phyloP scores from a whole-genome alignment of 345 rosid species.

The Jatropha curcas region DNA sequence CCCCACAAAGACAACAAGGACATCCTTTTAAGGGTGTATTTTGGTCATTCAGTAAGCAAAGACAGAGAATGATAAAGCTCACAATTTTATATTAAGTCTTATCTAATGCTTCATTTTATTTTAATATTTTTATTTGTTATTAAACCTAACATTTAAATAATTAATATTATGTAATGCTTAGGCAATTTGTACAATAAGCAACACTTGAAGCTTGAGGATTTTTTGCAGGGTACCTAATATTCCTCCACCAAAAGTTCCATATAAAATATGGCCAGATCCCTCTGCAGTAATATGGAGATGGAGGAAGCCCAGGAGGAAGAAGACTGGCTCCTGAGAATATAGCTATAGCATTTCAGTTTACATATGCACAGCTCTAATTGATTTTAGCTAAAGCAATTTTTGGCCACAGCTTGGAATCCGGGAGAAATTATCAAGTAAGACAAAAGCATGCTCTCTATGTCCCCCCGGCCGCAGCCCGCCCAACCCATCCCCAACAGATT shows the following conservation, averaged over 20 bases:
- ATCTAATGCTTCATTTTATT: not conserved
- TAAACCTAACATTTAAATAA: too few species aligned
- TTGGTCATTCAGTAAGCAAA: not conserved
- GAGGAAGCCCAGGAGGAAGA: conserved; percentile 48
- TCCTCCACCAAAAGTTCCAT: conserved; percentile 57
- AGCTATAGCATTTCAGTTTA: conserved; percentile 6
- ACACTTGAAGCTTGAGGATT: conserved; percentile 2
- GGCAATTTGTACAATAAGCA: not conserved
- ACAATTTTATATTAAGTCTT: not conserved
- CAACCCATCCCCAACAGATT: too few species aligned
- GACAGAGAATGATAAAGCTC: not conserved
- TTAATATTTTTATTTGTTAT: not conserved
- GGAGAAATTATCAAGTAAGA: too few species aligned
- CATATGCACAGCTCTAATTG: not conserved
- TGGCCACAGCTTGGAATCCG: not conserved
- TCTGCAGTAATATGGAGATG: conserved; percentile 37
- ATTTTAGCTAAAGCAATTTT: not conserved
- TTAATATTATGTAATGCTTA: not conserved
- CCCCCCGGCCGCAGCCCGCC: too few species aligned
- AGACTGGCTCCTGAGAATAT: conserved; percentile 12
- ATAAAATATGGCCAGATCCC: conserved; percentile 25
- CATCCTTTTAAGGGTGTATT: not conserved
- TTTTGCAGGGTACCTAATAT: conserved; percentile 61
- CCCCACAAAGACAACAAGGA: not conserved
- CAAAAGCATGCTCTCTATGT: too few species aligned